A percentile compares a stretch with the other conserved stretches of the same genome.
Conservation (phyloP, 306 rosid genomes). For the Castanea mollissima region DNA sequence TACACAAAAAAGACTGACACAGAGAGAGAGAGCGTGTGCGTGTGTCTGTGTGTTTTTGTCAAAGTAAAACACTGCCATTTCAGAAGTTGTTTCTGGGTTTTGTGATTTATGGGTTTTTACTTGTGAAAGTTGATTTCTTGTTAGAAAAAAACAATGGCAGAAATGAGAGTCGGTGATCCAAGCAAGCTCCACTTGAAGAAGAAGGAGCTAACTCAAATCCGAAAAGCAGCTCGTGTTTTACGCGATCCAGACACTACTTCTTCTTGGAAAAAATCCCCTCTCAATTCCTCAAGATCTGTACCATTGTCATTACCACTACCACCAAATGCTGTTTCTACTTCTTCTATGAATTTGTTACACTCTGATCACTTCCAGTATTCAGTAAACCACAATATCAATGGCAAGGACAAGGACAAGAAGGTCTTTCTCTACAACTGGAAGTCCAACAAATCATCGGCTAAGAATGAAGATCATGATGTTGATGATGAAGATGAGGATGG, state of each 20-base stretch:
- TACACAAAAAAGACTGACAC: background rate
- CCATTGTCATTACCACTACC: background rate
- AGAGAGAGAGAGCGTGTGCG: background rate
- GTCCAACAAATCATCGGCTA: constrained; percentile 46
- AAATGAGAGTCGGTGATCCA: constrained; percentile 63
- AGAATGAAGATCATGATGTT: constrained; percentile 34
- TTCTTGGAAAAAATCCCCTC: constrained; percentile 85
- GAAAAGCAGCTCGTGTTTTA: constrained; percentile 81
- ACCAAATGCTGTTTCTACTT: constrained; percentile 23
- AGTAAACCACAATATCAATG: constrained; percentile 1
- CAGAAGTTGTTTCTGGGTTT: background rate
- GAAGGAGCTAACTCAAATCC: constrained; percentile 93
- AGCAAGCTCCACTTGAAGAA: constrained; percentile 78
- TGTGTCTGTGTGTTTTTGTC: too few species aligned
- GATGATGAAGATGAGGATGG: constrained; percentile 24
- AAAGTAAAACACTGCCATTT: too few species aligned
- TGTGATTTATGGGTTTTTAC: background rate
- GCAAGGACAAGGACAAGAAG: constrained; percentile 37
- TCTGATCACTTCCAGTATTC: background rate
- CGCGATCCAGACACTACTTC: constrained; percentile 97
- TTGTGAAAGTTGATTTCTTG: background rate
- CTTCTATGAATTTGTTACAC: constrained; percentile 30
- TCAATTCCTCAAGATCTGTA: constrained; percentile 67
- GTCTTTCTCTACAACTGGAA: constrained; percentile 88
- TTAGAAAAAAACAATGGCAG: constrained; percentile 38